Evolutionary conservation across 768 basidiomycete genomes (phyloP).

Genomic region (Mycena capillaripes): DNA sequence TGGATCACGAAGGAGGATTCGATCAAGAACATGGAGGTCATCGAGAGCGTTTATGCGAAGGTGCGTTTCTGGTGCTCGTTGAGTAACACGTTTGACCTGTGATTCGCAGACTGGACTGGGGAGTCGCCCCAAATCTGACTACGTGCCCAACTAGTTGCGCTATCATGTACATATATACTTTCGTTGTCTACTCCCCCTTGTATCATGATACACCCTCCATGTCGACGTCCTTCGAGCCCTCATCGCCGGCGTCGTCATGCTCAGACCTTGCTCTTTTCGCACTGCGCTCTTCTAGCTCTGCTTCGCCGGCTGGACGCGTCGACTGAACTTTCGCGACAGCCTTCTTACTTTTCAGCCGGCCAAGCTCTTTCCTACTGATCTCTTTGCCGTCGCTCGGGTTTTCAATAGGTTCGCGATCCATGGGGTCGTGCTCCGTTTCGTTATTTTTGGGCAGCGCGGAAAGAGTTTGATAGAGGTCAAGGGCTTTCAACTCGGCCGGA

Average conservation of each 20-base stretch:
- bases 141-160: neutral
- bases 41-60: conserved; percentile 71
- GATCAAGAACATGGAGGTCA: conserved; percentile 67
- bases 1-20: conserved; percentile 72
- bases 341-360: conserved; percentile 65
- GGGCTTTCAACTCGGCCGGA: conserved; percentile 59
- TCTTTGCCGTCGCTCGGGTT: conserved; percentile 34
- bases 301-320: conserved; percentile 33
- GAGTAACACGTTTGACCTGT: neutral
- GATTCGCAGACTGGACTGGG: conserved; percentile 49
- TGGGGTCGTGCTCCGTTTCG: conserved; percentile 60
- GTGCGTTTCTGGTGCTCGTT: conserved; percentile 45
- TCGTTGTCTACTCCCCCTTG: too few species aligned
- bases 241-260: conserved; percentile 21
- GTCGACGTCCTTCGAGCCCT: conserved; percentile 6
- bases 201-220: conserved; percentile 1
- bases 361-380: conserved; percentile 60
- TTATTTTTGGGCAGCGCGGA: conserved; percentile 72
- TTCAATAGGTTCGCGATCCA: conserved; percentile 46
- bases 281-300: conserved; percentile 46
- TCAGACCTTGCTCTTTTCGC: conserved; percentile 54
- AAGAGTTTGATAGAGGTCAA: conserved; percentile 75
- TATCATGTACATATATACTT: too few species aligned
- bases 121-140: conserved; percentile 49
- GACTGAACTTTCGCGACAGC: conserved; percentile 54